phyloP scores from a whole-genome alignment of 2,329 filamentous ascomycete genomes.

The Didymellaceae sp. region DNA sequence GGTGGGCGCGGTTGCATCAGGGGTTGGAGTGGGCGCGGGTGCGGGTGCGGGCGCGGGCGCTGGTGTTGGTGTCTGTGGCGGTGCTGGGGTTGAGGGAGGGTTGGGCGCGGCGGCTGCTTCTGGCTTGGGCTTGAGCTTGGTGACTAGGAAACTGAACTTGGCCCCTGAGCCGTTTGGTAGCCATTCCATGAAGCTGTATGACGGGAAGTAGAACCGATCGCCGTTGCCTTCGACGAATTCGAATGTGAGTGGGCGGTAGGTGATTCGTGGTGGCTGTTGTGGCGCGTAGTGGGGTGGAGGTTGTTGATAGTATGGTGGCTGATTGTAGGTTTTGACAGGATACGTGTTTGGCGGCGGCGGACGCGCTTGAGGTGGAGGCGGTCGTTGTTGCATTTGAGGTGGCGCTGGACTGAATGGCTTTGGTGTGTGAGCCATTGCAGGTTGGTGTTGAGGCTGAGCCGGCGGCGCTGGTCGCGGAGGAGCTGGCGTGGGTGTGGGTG shows the following conservation, averaged over 20 bases:
- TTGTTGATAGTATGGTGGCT: conserved; percentile 31
- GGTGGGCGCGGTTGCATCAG: conserved; percentile 4
- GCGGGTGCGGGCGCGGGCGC: neutral
- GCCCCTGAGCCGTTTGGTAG: conserved; percentile 66
- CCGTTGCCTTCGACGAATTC: conserved; percentile 57
- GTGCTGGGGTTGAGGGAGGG: conserved; percentile 38
- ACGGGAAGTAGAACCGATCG: conserved; percentile 80
- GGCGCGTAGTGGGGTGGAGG: conserved; percentile 36
- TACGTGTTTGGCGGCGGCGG: conserved; percentile 32
- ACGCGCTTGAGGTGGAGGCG: conserved; percentile 23
- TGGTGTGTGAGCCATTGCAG: conserved; percentile 17
- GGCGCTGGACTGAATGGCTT: conserved; percentile 28
- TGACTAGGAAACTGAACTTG: conserved; percentile 78
- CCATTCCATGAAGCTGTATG: conserved; percentile 77
- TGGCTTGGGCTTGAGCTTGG: conserved; percentile 64
- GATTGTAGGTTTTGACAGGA: conserved; percentile 23
- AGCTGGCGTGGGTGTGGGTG: conserved; percentile 11
- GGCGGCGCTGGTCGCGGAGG: conserved; percentile 17
- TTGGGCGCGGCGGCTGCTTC: conserved; percentile 52
- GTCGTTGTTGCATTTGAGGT: conserved; percentile 24
- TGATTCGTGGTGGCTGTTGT: conserved; percentile 52
- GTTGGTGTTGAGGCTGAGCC: conserved; percentile 5
- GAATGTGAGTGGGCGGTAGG: conserved; percentile 50
- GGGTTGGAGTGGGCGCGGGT: neutral
- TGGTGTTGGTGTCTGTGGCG: conserved; percentile 14